Percentiles rank a stretch among this genome's conserved stretches.
These are phyloP conservation scores for Ogataea angusta DNA, from an alignment of 805 yeast species.

Conservation along the genomic window DNA sequence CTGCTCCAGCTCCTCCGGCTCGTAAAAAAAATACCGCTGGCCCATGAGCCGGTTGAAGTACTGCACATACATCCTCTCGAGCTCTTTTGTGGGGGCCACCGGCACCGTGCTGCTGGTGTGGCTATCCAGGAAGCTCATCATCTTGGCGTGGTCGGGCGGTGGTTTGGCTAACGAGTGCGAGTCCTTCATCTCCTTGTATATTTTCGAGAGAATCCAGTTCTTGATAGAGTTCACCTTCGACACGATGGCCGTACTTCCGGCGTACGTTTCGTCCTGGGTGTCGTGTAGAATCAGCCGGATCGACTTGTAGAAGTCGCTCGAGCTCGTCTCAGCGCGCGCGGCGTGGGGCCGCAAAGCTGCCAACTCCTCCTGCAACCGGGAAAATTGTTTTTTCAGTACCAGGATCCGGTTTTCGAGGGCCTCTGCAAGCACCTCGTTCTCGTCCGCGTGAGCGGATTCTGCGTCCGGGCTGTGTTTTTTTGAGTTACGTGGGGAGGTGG, in stretches of 20 bases:
- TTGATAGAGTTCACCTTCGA: constrained; percentile 27
- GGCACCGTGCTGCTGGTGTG: background rate
- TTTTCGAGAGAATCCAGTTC: constrained; percentile 16
- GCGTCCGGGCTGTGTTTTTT: no score
- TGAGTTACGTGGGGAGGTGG: no score
- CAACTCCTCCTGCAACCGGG: background rate
- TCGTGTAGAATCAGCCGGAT: constrained; percentile 15
- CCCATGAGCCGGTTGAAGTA: constrained; percentile 11
- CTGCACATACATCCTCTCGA: constrained; percentile 11
- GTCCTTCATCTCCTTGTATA: constrained; percentile 12
- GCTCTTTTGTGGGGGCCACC: background rate
- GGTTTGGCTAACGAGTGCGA: constrained; percentile 4
- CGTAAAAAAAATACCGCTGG: constrained; percentile 18
- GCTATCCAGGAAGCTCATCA: constrained; percentile 8
- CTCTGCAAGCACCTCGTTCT: background rate
- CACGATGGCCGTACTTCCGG: constrained; percentile 25
- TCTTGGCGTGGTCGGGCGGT: constrained; percentile 11
- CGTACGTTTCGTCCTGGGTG: constrained; percentile 17
- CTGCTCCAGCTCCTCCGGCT: constrained; percentile 6
- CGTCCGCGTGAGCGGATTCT: background rate
- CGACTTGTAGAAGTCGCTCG: constrained; percentile 11
- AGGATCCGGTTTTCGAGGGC: background rate
- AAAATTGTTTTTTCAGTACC: constrained; percentile 1
- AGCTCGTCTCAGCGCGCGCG: background rate
- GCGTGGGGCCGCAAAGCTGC: background rate